phyloP scores from a whole-genome alignment of 164 flowering plant genomes.

The Stephania yunnanensis region DNA sequence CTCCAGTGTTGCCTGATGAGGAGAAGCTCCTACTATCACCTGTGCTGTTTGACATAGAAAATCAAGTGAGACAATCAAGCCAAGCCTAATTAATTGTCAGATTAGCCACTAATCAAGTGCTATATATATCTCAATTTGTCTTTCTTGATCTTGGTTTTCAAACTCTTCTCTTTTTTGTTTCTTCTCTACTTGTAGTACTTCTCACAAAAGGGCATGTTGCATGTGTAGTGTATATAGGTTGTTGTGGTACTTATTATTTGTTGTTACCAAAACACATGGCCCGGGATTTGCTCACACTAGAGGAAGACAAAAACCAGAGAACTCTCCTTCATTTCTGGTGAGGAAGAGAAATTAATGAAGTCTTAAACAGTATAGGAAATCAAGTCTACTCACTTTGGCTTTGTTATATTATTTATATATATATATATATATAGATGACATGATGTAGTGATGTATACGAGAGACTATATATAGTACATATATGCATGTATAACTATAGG shows the following conservation, averaged over 20 bases:
- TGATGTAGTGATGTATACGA: background rate
- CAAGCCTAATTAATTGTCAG: too few relatives aligned
- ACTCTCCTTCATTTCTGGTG: slow-evolving; percentile 34
- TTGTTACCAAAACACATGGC: slow-evolving; percentile 23
- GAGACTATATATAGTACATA: background rate
- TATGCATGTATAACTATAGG: background rate
- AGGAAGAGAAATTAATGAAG: slow-evolving; percentile 1
- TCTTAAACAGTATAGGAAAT: slow-evolving; percentile 3
- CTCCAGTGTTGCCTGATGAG: slow-evolving; percentile 50
- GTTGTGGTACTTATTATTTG: background rate
- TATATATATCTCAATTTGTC: background rate
- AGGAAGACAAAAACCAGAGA: slow-evolving; percentile 51
- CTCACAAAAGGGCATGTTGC: background rate
- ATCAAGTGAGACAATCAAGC: background rate
- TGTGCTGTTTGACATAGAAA: slow-evolving; percentile 57
- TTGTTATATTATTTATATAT: slow-evolving; percentile 9
- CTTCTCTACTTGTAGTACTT: background rate
- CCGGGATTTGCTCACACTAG: slow-evolving; percentile 28
- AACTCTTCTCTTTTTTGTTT: background rate
- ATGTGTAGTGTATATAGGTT: background rate
- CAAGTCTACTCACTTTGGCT: slow-evolving; percentile 5
- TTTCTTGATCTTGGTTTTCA: slow-evolving; percentile 6
- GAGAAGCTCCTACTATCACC: slow-evolving; percentile 75
- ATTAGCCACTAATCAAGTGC: background rate
- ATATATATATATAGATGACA: background rate